Base-by-base conservation (phyloP, 495 filamentous ascomycete genomes). In the Hypoxylon intermedium region DNA sequence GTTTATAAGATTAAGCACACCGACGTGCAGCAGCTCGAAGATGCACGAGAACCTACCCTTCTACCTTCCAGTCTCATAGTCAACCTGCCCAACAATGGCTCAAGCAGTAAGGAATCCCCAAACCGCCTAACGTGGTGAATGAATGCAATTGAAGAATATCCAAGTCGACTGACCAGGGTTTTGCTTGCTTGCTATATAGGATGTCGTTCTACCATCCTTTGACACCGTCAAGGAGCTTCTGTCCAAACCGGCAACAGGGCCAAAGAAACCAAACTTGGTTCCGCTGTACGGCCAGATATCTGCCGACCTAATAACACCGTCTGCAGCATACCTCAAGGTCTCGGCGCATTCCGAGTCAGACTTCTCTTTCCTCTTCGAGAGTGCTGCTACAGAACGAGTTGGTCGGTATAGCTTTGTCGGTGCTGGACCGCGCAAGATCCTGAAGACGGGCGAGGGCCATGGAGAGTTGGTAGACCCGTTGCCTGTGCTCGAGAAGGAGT, bases 391-490 rank as follows among this genome's bases (percentile, higher is more conserved):
- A 11, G 93, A 97, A 75, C 92, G 86, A 0, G 90, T 98, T 61
- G 93, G 92, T 30, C 80, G 95, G 60, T 96, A 96, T 71, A 96
- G 91, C 74, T 98, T 98, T 73, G 85, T 98, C 37, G 94, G 95
- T 55, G 89, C 91, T 53, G 88, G 91, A 60, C 94, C 94, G 6
- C 80, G 89, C 46, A 93, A 95, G 72, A 81, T 97, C 3, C 77
- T 98, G 58, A 89, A 89, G 60, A 94, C 94, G 3, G 94, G 94
- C 19, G 84, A 89, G 37, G 89, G 91, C 45, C 89, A 96, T 85
- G 91, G 93, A 44, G 82, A 85, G 37, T 88, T 87, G 47, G 75
- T 82, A 54, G 94, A 98, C 67, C 94, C 94, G 13, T 79, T 98
- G 20, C 89, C 88, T 0, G 76, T 82, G 24, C 85, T 98, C 18